Evolutionary conservation across 2,329 filamentous ascomycete genomes (phyloP), one percentile per base, ranked within the genome.

Genomic region (Colletotrichum endophyticum): DNA sequence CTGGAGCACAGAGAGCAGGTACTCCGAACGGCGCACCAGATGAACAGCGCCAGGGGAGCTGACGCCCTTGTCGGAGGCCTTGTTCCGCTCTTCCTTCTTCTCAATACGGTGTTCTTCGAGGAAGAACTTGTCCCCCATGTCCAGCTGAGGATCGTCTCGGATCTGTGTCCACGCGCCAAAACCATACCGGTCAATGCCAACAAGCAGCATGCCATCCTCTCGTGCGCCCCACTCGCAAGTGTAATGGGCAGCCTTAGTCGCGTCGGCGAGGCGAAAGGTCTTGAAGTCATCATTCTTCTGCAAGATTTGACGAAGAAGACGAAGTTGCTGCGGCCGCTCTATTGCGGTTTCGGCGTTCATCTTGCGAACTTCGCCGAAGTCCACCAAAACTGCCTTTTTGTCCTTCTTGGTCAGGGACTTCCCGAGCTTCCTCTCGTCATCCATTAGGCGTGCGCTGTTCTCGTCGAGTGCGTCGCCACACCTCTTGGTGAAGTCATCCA

Each of bases 1-100:
- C 82, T 96, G 95, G 77, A 99, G 88, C 2, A 99, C 96, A n/a
- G 96, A 98, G 56, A 99, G 90, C 16, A 99, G 91, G 82, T 99
- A 99, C 82, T 99, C 97, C 12, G 96, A 95, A 75, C 97, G 94
- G 64, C 97, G 95, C 70, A 99, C 96, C 61, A 99, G 92, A 83
- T 99, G 97, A 32, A 99, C 97, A 27, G 97, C 96, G n/a, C 97
- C 97, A 6, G 97, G 97, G 4, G 96, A 98, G 81, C 98, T 98
- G 44, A 95, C 95, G 77, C 94, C 93, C 81, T 95, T 96, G 73
- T 94, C 94, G 22, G 95, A 94, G 19, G 88, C 92, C 81, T 95
- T 95, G 81, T 89, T 94, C 44, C 97, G 94, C 84, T 98, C 96
- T 81, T 97, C 96, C 84, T 99, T 99, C 87, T 98, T 97, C 84